A percentile compares a stretch with the other conserved stretches of the same genome.
phyloP scores from a whole-genome alignment of 495 filamentous ascomycete genomes.

The Hypoxylon lenormandii region DNA sequence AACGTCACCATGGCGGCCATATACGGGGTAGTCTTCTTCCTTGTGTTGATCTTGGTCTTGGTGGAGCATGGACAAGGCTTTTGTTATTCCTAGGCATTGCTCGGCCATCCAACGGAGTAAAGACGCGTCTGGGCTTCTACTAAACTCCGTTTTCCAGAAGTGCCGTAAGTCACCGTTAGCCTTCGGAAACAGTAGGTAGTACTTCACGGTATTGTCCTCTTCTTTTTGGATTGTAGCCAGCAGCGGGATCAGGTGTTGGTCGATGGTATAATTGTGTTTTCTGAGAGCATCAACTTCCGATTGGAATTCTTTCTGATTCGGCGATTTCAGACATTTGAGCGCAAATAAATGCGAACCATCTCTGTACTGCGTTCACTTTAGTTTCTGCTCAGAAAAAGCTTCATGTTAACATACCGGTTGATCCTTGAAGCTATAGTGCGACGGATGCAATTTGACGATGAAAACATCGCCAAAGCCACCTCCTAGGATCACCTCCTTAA shows the following conservation, averaged over 20 bases:
- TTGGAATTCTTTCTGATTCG: conserved; percentile 5
- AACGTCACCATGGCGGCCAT: conserved; percentile 37
- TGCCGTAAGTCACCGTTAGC: conserved; percentile 23
- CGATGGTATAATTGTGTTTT: conserved; percentile 21
- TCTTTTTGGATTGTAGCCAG: conserved; percentile 27
- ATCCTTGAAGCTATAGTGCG: conserved; percentile 8
- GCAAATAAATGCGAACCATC: conserved; percentile 21
- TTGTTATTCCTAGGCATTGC: conserved; percentile 22
- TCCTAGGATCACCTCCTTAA: not conserved
- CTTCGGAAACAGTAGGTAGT: conserved; percentile 31
- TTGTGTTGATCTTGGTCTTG: conserved; percentile 13
- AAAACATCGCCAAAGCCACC: conserved; percentile 31
- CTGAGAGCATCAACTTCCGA: conserved; percentile 32
- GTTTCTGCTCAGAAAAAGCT: not conserved
- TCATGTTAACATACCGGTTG: not conserved
- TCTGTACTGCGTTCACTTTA: conserved; percentile 1
- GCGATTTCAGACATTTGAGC: conserved; percentile 24
- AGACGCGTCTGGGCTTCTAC: not conserved
- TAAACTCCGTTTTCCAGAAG: conserved; percentile 20
- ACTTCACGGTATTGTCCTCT: conserved; percentile 4
- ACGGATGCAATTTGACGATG: conserved; percentile 22
- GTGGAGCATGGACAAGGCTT: conserved; percentile 24
- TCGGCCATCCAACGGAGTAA: conserved; percentile 23
- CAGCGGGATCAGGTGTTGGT: conserved; percentile 24
- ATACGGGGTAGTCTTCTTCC: conserved; percentile 18